Percentiles rank a stretch among this genome's conserved stretches.
These are phyloP conservation scores for Astraeus odoratus DNA, from an alignment of 768 basidiomycete species.

Conservation along the genomic window DNA sequence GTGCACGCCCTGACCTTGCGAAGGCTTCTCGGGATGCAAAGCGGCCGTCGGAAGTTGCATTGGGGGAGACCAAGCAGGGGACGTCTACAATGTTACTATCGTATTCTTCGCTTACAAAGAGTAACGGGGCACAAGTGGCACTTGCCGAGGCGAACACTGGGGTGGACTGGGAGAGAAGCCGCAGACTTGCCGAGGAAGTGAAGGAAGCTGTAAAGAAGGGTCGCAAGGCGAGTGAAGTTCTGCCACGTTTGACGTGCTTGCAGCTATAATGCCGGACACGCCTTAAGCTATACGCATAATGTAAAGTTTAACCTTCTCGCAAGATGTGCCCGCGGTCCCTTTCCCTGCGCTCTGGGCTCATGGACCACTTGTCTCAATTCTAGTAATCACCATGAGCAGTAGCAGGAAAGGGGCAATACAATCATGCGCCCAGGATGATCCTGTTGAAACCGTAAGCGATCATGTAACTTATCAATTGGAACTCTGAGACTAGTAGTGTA, in stretches of 20 bases:
- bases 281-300: too few species aligned
- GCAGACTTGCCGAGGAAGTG: slow-evolving; percentile 16
- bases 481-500: too few species aligned
- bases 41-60: slow-evolving; percentile 10
- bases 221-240: slow-evolving; percentile 13
- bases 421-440: too few species aligned
- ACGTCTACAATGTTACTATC: background rate
- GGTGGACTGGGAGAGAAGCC: slow-evolving; percentile 25
- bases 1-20: slow-evolving; percentile 39
- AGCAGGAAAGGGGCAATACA: too few species aligned
- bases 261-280: slow-evolving; percentile 11
- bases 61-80: background rate
- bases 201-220: slow-evolving; percentile 16
- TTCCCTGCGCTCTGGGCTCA: too few species aligned
- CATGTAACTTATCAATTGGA: too few species aligned
- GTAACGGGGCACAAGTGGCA: too few species aligned
- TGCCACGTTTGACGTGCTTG: slow-evolving; percentile 23
- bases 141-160: slow-evolving; percentile 6
- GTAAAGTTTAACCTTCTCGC: too few species aligned
- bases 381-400: too few species aligned
- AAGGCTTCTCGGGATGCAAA: slow-evolving; percentile 21
- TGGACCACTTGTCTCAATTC: too few species aligned
- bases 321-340: too few species aligned
- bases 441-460: too few species aligned
- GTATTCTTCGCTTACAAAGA: background rate